Base-by-base conservation (phyloP, 148 eudicot species). In the Rhododendron mucronatum region DNA sequence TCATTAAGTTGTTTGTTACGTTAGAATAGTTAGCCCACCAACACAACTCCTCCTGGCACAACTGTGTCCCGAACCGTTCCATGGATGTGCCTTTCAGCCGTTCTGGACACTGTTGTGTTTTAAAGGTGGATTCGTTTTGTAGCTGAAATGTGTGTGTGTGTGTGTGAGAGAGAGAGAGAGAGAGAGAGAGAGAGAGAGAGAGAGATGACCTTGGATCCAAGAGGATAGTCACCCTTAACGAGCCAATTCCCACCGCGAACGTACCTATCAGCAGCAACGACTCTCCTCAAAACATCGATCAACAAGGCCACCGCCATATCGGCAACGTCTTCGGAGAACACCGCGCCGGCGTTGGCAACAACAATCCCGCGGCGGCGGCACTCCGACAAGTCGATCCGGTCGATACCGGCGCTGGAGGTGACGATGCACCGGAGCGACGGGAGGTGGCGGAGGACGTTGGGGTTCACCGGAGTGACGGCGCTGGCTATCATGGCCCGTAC, bases 361-460 rank as follows among this genome's bases (percentile, higher is more conserved):
- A 90, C 15, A 39, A 96, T 89, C 1, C 92, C 91, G 3, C 94
- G 93, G 82, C 95, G 94, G 86, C 93, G 92, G 82, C 98, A 96
- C 89, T 95, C 98, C 30, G 37, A 45, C 51, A 96, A 87, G 83
- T 96, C 97, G 69, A 96, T 90, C 83, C 86, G 91, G 81, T 96
- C 80, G 61, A 92, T 65, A 41, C 98, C 99, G 53, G 89, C 93
- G 85, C 94, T 86, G 86, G 94, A 83, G 83, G 95, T 91, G 84
- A 95, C 91, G 20, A 96, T 88, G 77, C 88, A 79, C 2, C 90
- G 88, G 10, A 95, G 90, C 45, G 92, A 85, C 1, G 94, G 95
- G 74, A 95, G 86, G 80, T 30, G 86, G 84, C 86, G 78, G 87
- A 95, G 90, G 23, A 91, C 23, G 41, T 78, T 89, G 86, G 88